A percentile compares a stretch with the other conserved stretches of the same genome.
Evolutionary conservation across 2,329 filamentous ascomycete species (phyloP).

Genomic region (Coniochaeta sp.): DNA sequence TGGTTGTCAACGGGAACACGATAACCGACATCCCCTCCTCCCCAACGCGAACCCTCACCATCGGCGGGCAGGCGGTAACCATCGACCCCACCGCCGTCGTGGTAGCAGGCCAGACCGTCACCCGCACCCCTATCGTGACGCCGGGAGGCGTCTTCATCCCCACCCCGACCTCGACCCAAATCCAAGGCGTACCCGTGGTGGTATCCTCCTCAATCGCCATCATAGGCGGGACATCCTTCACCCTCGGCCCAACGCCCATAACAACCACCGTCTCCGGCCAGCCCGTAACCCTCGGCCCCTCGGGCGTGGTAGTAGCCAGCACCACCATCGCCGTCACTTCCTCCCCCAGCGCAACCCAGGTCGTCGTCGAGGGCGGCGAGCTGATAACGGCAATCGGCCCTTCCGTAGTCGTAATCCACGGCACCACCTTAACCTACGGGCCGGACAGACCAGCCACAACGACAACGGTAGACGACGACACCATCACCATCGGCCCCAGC

Average conservation of each 20-base stretch:
- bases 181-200: conserved; percentile 30
- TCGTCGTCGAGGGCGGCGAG: conserved; percentile 41
- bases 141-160: conserved; percentile 23
- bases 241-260: conserved; percentile 25
- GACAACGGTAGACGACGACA: conserved; percentile 41
- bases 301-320: conserved; percentile 25
- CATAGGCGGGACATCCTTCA: conserved; percentile 33
- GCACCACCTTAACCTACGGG: conserved; percentile 37
- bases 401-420: conserved; percentile 33
- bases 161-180: conserved; percentile 26
- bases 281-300: conserved; percentile 23
- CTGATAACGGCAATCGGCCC: conserved; percentile 34
- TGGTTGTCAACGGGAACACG: conserved; percentile 41
- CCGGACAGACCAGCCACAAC: conserved; percentile 19
- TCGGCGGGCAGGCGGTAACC: conserved; percentile 35
- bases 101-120: conserved; percentile 36
- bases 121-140: conserved; percentile 28
- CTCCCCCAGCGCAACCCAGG: conserved; percentile 29
- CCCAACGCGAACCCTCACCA: conserved; percentile 33
- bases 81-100: conserved; percentile 39
- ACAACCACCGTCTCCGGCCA: conserved; percentile 26
- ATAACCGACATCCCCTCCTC: conserved; percentile 29
- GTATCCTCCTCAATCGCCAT: conserved; percentile 30
- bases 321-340: conserved; percentile 29
- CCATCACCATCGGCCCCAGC: conserved; percentile 40